A percentile compares a stretch with the other conserved stretches of the same genome.
Evolutionary conservation across 495 filamentous ascomycete genomes (phyloP).

Genomic region (Extremus antarcticus): DNA sequence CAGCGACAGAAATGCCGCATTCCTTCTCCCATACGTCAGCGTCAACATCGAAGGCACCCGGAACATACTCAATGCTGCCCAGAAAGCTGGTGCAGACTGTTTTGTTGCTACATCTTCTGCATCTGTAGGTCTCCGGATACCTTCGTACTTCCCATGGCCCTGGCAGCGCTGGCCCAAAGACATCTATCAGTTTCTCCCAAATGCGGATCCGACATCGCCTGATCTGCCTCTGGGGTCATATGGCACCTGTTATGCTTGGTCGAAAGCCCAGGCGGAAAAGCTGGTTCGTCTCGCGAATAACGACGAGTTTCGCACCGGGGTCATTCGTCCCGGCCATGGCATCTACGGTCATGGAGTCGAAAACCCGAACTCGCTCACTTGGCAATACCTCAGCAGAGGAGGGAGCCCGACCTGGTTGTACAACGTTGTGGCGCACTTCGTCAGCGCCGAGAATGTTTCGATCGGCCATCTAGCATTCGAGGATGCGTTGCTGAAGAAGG

Average conservation of each 20-base stretch:
- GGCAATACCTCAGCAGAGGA: not conserved
- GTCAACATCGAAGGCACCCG: constrained; percentile 1
- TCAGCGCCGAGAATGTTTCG: not conserved
- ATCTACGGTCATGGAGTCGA: not conserved
- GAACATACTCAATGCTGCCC: not conserved
- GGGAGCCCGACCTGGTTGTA: not conserved
- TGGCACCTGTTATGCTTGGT: not conserved
- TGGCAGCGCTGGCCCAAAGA: not conserved
- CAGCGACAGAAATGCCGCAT: not conserved
- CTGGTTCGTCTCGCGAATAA: not conserved
- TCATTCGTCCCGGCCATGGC: not conserved
- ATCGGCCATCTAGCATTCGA: constrained; percentile 1
- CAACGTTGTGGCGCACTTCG: not conserved
- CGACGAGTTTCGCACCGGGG: constrained; percentile 1
- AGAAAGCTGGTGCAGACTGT: not conserved
- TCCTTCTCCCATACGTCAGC: not conserved
- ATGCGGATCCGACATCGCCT: not conserved
- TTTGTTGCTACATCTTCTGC: constrained; percentile 2
- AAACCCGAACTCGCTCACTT: not conserved
- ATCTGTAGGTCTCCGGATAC: not conserved
- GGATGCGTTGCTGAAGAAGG: not conserved
- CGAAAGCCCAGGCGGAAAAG: constrained; percentile 5
- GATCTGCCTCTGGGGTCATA: not conserved
- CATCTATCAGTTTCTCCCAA: not conserved
- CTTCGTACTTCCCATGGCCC: not conserved